These are phyloP conservation scores for Phytophthora vignae DNA, from an alignment of 352 stramenopile species.

Conservation along the genomic window DNA sequence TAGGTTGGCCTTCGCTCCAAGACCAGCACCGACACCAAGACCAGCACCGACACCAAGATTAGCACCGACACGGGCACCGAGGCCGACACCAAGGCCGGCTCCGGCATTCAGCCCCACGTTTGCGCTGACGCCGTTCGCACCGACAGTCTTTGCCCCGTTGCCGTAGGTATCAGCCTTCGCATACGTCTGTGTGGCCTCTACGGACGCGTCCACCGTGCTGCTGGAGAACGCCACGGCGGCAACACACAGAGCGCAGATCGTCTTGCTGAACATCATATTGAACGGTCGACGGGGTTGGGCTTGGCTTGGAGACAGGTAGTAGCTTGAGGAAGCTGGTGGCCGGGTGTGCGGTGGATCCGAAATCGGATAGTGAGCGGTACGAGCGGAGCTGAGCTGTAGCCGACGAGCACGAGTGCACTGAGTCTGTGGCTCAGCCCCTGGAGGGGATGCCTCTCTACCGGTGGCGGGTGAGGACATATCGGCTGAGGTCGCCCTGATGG, in stretches of 20 bases:
- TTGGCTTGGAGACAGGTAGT: conserved; percentile 6
- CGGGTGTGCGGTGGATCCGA: conserved; percentile 4
- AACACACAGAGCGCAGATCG: conserved; percentile 11
- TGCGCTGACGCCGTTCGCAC: not conserved
- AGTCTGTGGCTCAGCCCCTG: too few species aligned
- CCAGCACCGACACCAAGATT: not conserved
- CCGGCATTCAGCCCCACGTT: not conserved
- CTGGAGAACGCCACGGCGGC: conserved; percentile 9
- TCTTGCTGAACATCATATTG: conserved; percentile 24
- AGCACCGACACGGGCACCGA: not conserved
- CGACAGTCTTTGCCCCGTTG: not conserved
- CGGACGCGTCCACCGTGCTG: not conserved
- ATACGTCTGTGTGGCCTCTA: conserved; percentile 3
- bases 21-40: too few species aligned
- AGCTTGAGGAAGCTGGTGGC: not conserved
- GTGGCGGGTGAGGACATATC: too few species aligned
- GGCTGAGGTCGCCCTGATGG: too few species aligned
- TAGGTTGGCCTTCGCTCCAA: too few species aligned
- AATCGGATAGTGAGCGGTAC: not conserved
- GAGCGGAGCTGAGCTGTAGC: not conserved
- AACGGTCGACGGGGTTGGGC: not conserved
- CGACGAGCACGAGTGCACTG: not conserved
- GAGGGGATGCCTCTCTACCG: too few species aligned
- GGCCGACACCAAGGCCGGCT: not conserved
- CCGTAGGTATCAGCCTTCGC: not conserved